Evolutionary conservation across 2,329 filamentous ascomycete species (phyloP).

Genomic region (Curvularia sp.): DNA sequence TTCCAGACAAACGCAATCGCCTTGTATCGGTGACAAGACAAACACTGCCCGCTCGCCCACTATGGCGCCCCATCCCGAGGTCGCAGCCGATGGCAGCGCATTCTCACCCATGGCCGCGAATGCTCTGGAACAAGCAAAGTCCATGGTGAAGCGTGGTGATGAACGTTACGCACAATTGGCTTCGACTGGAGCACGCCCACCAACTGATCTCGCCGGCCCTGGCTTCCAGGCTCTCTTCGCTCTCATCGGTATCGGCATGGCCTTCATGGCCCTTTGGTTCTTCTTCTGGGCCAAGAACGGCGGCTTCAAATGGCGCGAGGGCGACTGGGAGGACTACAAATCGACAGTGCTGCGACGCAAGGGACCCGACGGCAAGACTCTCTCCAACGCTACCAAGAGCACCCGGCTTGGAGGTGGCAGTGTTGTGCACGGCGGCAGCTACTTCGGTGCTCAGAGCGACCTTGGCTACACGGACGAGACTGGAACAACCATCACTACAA

Average conservation of each 20-base stretch:
- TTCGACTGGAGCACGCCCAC: slow-evolving; percentile 45
- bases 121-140: slow-evolving; percentile 37
- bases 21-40: slow-evolving; percentile 16
- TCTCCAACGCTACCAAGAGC: slow-evolving; percentile 80
- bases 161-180: slow-evolving; percentile 32
- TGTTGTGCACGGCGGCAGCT: slow-evolving; percentile 71
- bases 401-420: slow-evolving; percentile 89
- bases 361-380: slow-evolving; percentile 85
- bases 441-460: slow-evolving; percentile 42
- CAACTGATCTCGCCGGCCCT: slow-evolving; percentile 54
- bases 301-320: slow-evolving; percentile 83
- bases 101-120: slow-evolving; percentile 43
- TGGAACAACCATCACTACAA: slow-evolving; percentile 52
- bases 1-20: neutral
- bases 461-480: slow-evolving; percentile 57
- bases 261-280: slow-evolving; percentile 86
- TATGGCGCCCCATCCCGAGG: slow-evolving; percentile 44
- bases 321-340: slow-evolving; percentile 99
- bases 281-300: slow-evolving; percentile 97
- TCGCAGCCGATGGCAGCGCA: slow-evolving; percentile 25
- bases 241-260: slow-evolving; percentile 78
- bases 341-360: slow-evolving; percentile 87
- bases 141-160: slow-evolving; percentile 36
- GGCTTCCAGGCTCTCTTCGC: slow-evolving; percentile 87
- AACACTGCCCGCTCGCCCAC: slow-evolving; percentile 25